Conservation (phyloP, 2,329 filamentous ascomycete species). For the Fusarium sp. region DNA sequence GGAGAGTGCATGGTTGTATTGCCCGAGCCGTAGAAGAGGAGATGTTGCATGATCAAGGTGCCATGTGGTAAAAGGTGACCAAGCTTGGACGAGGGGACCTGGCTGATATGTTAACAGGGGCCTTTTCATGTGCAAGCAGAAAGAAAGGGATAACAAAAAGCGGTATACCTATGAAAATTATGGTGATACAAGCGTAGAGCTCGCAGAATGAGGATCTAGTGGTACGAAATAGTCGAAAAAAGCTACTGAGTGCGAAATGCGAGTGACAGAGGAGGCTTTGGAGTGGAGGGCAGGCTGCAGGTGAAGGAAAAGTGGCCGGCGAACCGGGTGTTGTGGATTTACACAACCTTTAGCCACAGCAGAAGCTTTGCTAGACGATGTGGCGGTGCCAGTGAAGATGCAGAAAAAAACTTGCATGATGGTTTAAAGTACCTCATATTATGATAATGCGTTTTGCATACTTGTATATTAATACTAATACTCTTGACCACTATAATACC, state of each 20-base stretch:
- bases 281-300: constrained; percentile 30
- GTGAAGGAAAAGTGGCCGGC: constrained; percentile 45
- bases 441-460: background rate
- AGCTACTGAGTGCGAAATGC: constrained; percentile 27
- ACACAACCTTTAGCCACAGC: constrained; percentile 27
- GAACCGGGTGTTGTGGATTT: constrained; percentile 45
- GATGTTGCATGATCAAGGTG: constrained; percentile 14
- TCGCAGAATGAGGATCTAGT: background rate
- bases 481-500: background rate
- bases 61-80: constrained; percentile 21
- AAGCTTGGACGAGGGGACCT: constrained; percentile 37
- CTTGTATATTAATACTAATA: background rate
- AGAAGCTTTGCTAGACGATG: constrained; percentile 4
- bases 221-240: background rate
- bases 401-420: constrained; percentile 16
- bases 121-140: background rate
- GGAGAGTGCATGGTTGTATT: background rate
- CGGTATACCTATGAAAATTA: background rate
- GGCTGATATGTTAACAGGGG: constrained; percentile 34
- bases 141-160: background rate
- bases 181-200: background rate
- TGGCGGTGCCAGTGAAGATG: constrained; percentile 11
- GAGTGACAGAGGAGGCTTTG: constrained; percentile 42
- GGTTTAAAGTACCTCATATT: background rate
- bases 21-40: background rate